Base-by-base conservation (phyloP, 768 basidiomycete species). In the Suillus tomentosus region DNA sequence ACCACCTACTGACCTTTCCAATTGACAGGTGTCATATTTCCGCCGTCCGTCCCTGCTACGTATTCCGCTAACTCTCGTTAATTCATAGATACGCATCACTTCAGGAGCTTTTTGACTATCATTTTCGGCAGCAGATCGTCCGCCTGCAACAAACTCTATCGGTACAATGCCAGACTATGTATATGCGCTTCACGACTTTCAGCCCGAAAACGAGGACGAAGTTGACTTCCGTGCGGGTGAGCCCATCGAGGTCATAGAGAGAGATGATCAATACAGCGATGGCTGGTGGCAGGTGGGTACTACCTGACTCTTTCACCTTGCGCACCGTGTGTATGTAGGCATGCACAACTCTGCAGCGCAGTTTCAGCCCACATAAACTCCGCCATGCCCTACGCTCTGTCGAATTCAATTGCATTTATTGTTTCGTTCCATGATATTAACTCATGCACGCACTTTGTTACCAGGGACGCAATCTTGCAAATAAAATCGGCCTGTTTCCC, bases 161-260 rank as follows among this genome's bases (percentile, higher is more conserved):
- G 47, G 42, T 63, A 72, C 62, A 50, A 93, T 93, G 92, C 81
- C 85, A 22, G 88, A 92, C 70, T 92, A 91, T 79, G 93, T 95
- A 60, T 95, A 92, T 70, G 94, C 91, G 1, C 79, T 94, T 15
- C 94, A 96, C 73, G 89, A 91, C 70, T 99, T 98, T 69, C 70
- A 78, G 5, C 96, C 97, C 3, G 95, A 99, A 79, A 87, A 98
- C 76, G 92, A 92, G 60, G 97, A 99, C 76, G 97, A 99, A 78
- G 84, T 99, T 45, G 70, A 87, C 1, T 97, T 99, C 74, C 81
- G 79, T 50, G 88, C 88, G 5, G 96, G 96, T 2, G 94, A 99
- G 68, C 81, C 85, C 62, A 94, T 99, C 69, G 89, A 93, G 71
- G 87, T 99, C 36, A 63, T 98, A 48, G 96, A 99, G 80, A 93